A percentile compares a stretch with the other conserved stretches of the same genome.
phyloP scores from a whole-genome alignment of 2,329 filamentous ascomycete species.

The Colletotrichum echinochloae region DNA sequence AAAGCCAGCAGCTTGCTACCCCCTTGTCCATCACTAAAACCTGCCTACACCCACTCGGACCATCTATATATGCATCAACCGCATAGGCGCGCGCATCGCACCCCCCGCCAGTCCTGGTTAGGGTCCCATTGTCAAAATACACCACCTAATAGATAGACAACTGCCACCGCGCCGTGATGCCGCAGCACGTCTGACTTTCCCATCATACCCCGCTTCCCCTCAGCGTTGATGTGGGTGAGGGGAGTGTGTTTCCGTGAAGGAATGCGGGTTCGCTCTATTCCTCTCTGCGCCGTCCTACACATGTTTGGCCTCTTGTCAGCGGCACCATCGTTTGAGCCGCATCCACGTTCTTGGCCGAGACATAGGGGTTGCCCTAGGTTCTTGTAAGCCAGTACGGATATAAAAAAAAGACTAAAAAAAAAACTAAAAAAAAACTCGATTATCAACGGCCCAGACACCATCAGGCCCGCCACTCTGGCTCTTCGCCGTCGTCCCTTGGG shows the following conservation, averaged over 20 bases:
- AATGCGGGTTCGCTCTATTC: constrained; percentile 6
- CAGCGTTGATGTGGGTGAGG: background rate
- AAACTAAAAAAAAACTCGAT: too few relatives aligned
- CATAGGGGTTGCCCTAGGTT: background rate
- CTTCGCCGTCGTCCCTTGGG: background rate
- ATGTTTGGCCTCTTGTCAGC: constrained; percentile 8
- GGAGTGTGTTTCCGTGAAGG: constrained; percentile 1
- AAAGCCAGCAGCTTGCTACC: background rate
- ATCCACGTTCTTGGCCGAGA: constrained; percentile 10
- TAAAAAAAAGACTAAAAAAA: too few relatives aligned
- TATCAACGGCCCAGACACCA: background rate
- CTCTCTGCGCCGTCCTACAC: background rate
- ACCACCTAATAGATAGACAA: background rate
- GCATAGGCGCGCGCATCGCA: constrained; percentile 7
- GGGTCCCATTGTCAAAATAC: constrained; percentile 5
- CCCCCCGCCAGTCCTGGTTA: constrained; percentile 1
- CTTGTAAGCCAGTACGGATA: background rate
- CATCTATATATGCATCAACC: too few relatives aligned
- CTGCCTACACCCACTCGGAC: background rate
- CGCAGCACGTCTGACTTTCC: background rate
- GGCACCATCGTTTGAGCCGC: constrained; percentile 19
- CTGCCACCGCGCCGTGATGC: constrained; percentile 1
- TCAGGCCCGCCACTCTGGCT: background rate
- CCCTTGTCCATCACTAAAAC: background rate
- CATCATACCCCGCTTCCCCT: background rate